Evolutionary conservation across 73 alveolate species (phyloP), one percentile per base, ranked within the genome.

Genomic region (Paraurostyla sp.): DNA sequence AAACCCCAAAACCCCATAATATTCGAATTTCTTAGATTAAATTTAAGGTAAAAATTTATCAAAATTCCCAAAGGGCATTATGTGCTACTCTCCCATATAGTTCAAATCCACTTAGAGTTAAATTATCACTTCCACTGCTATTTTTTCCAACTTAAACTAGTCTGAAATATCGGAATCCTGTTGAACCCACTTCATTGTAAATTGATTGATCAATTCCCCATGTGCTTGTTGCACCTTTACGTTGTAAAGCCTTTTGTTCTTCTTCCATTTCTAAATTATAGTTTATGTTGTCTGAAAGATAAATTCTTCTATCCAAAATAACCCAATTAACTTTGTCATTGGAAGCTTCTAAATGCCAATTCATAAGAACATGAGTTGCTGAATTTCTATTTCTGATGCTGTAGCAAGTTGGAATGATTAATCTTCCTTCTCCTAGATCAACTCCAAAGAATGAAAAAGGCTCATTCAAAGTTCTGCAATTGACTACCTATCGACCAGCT

Each of bases 301-400:
- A 96, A 25, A 94, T 92, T 90, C 99, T 94, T 45, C 97, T 94
- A 81, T 97, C 99, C 13, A 97, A 92, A 45, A 95, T 81, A 43
- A 92, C 93, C 95, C 96, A 97, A 85, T 96, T 92, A 13, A 76
- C 88, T 83, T 92, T 94, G 89, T 97, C 99, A 89, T 85, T 93
- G 23, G 99, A 95, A 4, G 96, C 99, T 88, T 97, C 99, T 40
- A 97, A 94, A 76, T 95, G 96, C 99, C 99, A 97, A 85, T 96
- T 93, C 85, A 97, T 58, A 92, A 97, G 59, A 4, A 96, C 99
- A 90, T 97, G 96, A 33, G 97, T 92, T 16, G 97, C 82, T 48
- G 99, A 94, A 69, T 95, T 94, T 80, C 99, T 88, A 88, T 97
- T 97, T 81, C 95, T 92, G 46, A 97, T 71, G 11, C 99, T 93